Evolutionary conservation across 2,329 filamentous ascomycete genomes (phyloP).

Genomic region (Epichloe amarillans): DNA sequence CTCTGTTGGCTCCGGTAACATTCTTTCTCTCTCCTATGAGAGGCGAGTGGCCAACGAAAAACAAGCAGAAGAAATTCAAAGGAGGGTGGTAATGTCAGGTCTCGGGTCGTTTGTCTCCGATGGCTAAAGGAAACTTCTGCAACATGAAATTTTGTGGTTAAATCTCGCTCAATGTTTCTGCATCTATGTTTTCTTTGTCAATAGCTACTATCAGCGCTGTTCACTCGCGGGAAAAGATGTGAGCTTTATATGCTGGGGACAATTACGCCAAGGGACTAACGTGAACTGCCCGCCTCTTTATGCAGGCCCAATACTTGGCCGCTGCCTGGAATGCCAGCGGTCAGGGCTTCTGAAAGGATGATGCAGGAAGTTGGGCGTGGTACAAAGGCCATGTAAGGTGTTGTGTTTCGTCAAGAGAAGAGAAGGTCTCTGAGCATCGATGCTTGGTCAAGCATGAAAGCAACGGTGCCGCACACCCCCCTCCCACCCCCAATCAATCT

Average conservation of each 20-base stretch:
- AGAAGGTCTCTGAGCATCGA: neutral
- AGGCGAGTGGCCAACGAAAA: neutral
- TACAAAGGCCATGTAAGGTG: neutral
- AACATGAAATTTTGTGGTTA: neutral
- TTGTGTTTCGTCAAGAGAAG: neutral
- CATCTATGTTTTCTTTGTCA: neutral
- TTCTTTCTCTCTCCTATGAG: neutral
- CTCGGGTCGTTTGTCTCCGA: neutral
- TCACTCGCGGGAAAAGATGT: neutral
- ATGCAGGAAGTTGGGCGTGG: neutral
- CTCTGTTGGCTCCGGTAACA: neutral
- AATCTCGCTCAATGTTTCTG: neutral
- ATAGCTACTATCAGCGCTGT: neutral
- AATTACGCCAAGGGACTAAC: neutral
- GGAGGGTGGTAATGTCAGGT: neutral
- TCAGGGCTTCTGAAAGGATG: neutral
- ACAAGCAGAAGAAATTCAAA: neutral
- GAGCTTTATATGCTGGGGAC: neutral
- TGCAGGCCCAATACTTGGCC: neutral
- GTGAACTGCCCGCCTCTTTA: neutral
- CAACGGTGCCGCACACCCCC: neutral
- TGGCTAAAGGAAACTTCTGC: neutral
- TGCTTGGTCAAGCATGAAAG: neutral
- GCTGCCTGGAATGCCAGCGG: neutral
- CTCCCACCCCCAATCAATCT: neutral